A percentile compares a stretch with the other conserved stretches of the same genome.
These are phyloP conservation scores for Pseudogymnoascus sp. DNA, from an alignment of 2,329 filamentous ascomycete genomes.

Conservation along the genomic window DNA sequence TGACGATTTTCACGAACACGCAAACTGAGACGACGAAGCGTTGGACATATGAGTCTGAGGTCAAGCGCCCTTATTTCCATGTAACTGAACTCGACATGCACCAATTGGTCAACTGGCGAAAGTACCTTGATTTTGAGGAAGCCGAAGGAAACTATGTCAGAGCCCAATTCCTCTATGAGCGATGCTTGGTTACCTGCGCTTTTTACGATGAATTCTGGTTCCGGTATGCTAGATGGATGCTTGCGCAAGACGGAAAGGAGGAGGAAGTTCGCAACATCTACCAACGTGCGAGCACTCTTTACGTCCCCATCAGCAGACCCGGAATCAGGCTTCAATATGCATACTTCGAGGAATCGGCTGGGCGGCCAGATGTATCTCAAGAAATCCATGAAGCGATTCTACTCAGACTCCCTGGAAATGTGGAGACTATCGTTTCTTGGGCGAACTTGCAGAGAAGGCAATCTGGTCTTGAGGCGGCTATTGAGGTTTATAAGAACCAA, in stretches of 20 bases:
- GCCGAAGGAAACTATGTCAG: constrained; percentile 68
- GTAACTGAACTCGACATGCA: constrained; percentile 83
- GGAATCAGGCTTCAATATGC: constrained; percentile 84
- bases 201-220: constrained; percentile 98
- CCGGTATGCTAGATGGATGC: constrained; percentile 94
- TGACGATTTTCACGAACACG: constrained; percentile 72
- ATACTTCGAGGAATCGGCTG: constrained; percentile 84
- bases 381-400: constrained; percentile 82
- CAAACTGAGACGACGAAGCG: constrained; percentile 85
- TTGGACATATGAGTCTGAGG: constrained; percentile 90
- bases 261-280: constrained; percentile 92
- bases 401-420: constrained; percentile 66
- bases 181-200: constrained; percentile 85
- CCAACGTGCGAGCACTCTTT: constrained; percentile 75
- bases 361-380: constrained; percentile 67
- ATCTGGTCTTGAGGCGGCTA: constrained; percentile 73
- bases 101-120: constrained; percentile 85
- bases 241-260: constrained; percentile 68
- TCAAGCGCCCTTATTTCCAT: constrained; percentile 95
- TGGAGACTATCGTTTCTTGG: constrained; percentile 82
- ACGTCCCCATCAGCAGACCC: constrained; percentile 78
- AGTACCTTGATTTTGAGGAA: constrained; percentile 96
- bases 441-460: constrained; percentile 83
- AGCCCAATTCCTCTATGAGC: constrained; percentile 81
- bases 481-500: constrained; percentile 73